Percentiles rank a stretch among this genome's conserved stretches.
Conservation (phyloP, 2,329 filamentous ascomycete genomes). For the Nemania bipapillata region DNA sequence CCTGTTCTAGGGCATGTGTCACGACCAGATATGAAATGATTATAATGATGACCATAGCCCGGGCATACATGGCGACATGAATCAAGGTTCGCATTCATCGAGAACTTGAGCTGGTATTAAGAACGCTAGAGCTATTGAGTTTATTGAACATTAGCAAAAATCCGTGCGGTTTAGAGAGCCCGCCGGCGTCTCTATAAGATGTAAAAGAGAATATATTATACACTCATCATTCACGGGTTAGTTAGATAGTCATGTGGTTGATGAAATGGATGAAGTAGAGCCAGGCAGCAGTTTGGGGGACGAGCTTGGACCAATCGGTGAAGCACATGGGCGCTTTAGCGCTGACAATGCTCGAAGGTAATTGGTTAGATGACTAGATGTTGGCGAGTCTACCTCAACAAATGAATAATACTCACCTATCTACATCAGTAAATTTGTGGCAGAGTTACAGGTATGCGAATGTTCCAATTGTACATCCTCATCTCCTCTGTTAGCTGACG, state of each 20-base stretch:
- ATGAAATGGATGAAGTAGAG: slow-evolving; percentile 20
- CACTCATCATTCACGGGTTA: not conserved
- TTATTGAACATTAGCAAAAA: not conserved
- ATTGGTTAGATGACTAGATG: slow-evolving; percentile 23
- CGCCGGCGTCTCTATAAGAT: not conserved
- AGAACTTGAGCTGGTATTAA: not conserved
- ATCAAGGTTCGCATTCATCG: slow-evolving; percentile 11
- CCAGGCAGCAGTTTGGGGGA: slow-evolving; percentile 36
- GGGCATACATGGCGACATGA: slow-evolving; percentile 39
- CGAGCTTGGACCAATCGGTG: slow-evolving; percentile 38
- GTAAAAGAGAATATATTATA: not conserved
- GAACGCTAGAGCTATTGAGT: not conserved
- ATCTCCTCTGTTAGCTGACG: too few relatives aligned
- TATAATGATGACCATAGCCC: slow-evolving; percentile 2
- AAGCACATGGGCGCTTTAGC: slow-evolving; percentile 36
- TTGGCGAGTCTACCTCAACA: not conserved
- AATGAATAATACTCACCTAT: too few relatives aligned
- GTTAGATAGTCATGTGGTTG: not conserved
- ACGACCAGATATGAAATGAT: not conserved
- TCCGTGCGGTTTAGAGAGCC: not conserved
- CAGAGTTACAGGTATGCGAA: too few relatives aligned
- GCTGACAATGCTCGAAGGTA: not conserved
- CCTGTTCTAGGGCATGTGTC: slow-evolving; percentile 10
- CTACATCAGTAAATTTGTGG: too few relatives aligned
- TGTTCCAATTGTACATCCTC: too few relatives aligned